These are phyloP conservation scores for Rhodotorula sp. DNA, from an alignment of 1,284 basidiomycete genomes.

Conservation along the genomic window DNA sequence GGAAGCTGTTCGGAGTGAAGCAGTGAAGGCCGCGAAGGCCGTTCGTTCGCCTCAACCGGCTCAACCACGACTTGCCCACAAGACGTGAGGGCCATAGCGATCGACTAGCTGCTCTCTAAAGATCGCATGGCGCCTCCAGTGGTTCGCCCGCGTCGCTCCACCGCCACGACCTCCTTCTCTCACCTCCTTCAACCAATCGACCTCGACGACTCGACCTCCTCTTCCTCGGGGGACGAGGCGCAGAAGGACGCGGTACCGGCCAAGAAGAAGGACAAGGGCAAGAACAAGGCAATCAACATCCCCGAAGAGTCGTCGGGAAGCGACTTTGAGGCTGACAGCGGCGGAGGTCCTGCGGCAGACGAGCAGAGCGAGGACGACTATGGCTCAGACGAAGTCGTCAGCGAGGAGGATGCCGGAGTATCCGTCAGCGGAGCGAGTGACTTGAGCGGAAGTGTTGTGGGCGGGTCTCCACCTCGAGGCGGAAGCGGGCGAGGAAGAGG, in stretches of 20 bases:
- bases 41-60: no score
- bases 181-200: constrained; percentile 3
- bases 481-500: background rate
- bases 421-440: constrained; percentile 1
- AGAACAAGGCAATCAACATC: constrained; percentile 16
- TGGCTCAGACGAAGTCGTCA: background rate
- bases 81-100: background rate
- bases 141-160: background rate
- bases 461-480: background rate
- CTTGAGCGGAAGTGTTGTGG: background rate
- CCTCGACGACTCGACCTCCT: background rate
- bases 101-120: background rate
- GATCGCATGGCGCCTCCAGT: background rate
- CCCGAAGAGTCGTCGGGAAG: constrained; percentile 9
- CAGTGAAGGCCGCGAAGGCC: no score
- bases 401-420: background rate
- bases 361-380: constrained; percentile 1
- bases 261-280: background rate
- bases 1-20: background rate
- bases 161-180: background rate
- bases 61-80: no score
- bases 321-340: background rate
- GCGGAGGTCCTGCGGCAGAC: background rate
- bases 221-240: background rate
- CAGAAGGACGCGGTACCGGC: background rate